Evolutionary conservation across 768 basidiomycete species (phyloP).

Genomic region (Naematelia encephala): DNA sequence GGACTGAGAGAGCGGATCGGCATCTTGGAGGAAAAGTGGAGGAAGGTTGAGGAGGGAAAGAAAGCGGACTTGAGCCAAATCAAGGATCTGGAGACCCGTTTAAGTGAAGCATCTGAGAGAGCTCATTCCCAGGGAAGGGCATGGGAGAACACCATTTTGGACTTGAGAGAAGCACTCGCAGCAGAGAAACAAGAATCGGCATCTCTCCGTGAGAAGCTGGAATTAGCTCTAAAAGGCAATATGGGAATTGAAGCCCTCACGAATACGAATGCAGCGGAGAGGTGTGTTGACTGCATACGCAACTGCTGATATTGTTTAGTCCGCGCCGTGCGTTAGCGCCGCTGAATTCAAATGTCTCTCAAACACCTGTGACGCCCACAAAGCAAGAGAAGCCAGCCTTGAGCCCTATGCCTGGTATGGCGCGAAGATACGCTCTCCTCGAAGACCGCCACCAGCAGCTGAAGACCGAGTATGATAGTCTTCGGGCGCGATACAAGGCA

Average conservation of each 20-base stretch:
- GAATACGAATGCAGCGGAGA: too few species aligned
- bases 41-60: slow-evolving; percentile 12
- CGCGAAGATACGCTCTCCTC: slow-evolving; percentile 15
- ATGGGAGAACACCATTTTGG: not conserved
- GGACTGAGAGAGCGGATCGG: slow-evolving; percentile 39
- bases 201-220: not conserved
- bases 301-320: not conserved
- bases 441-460: slow-evolving; percentile 19
- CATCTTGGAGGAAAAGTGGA: slow-evolving; percentile 25
- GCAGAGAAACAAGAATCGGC: not conserved
- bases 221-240: not conserved
- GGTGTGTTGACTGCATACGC: too few species aligned
- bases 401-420: slow-evolving; percentile 4
- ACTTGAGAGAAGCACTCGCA: not conserved
- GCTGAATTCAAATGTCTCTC: not conserved
- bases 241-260: too few species aligned
- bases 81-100: not conserved
- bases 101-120: not conserved
- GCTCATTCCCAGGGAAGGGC: not conserved
- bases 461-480: slow-evolving; percentile 14
- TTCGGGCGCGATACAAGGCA: slow-evolving; percentile 15
- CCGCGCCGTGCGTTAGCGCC: not conserved
- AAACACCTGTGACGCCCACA: slow-evolving; percentile 4
- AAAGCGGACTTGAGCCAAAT: not conserved
- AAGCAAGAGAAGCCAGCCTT: not conserved